Percentiles rank a stretch among this genome's conserved stretches.
phyloP scores from a whole-genome alignment of 2,329 filamentous ascomycete species.

The Fusarium sp. region DNA sequence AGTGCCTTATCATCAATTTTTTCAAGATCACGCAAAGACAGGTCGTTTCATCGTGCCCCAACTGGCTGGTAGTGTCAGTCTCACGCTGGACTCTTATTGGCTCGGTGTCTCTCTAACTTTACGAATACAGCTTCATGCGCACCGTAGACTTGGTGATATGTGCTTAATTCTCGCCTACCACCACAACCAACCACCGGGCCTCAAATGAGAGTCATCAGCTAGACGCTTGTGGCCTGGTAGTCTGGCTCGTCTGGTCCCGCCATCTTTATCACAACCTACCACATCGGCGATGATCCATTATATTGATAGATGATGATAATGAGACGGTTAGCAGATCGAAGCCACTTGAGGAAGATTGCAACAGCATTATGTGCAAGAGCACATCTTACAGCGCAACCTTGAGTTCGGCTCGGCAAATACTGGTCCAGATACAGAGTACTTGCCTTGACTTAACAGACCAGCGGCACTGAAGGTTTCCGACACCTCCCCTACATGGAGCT shows the following conservation, averaged over 20 bases:
- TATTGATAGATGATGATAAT: slow-evolving; percentile 10
- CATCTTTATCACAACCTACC: not conserved
- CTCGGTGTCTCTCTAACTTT: slow-evolving; percentile 11
- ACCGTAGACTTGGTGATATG: slow-evolving; percentile 14
- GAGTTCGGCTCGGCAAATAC: not conserved
- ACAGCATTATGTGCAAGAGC: slow-evolving; percentile 6
- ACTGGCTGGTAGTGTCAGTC: slow-evolving; percentile 13
- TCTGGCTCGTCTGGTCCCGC: not conserved
- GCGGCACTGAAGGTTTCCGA: not conserved
- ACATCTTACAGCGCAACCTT: not conserved
- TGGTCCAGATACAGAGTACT: slow-evolving; percentile 6
- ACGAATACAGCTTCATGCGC: slow-evolving; percentile 16
- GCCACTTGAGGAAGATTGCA: slow-evolving; percentile 2
- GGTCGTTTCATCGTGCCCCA: slow-evolving; percentile 29
- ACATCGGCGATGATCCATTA: slow-evolving; percentile 20
- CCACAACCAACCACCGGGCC: slow-evolving; percentile 20
- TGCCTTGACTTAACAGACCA: slow-evolving; percentile 4
- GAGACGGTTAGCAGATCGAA: slow-evolving; percentile 11
- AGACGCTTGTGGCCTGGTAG: slow-evolving; percentile 6
- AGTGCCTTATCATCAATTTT: slow-evolving; percentile 2
- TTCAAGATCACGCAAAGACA: slow-evolving; percentile 9
- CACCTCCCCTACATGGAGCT: slow-evolving; percentile 1
- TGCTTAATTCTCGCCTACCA: slow-evolving; percentile 26
- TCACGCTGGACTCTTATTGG: slow-evolving; percentile 16
- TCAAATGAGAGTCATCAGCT: slow-evolving; percentile 2